Evolutionary conservation across 257 asterid genomes (phyloP), one percentile per base, ranked within the genome.

Genomic region (Vinca minor): DNA sequence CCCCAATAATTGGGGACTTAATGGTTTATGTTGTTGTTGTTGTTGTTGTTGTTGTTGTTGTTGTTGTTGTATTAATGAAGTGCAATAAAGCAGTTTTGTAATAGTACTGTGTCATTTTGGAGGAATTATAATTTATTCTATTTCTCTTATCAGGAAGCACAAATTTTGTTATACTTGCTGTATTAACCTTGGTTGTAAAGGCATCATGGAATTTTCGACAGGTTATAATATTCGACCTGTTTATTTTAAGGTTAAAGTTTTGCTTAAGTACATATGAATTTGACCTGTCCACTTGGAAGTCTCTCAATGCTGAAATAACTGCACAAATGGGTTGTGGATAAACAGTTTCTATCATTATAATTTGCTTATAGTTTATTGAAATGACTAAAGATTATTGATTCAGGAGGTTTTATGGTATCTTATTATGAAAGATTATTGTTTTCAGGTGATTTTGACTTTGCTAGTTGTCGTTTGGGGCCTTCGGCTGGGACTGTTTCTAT

Each of bases 181-280:
- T 89, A 62, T 75, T 87, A 78, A 89, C 97, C 41, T 79, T 93
- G 89, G 80, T 78, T 53, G 71, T 89, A 29, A 89, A 92, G 69
- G 96, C 94, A 74, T 75, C 96, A 75, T 93, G 96, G 95, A 71
- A 93, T 76, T 78, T 81, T 62, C 88, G 99, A 53, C 99, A 93
- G 90, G 99, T 93, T 25, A 56, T 31, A n/a, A n/a, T n/a, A 31
- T 5, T 31, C 62, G 29, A 31, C 41, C 26, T 6, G 5, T 7
- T 31, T 9, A 18, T 38, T 28, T 38, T 50, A 0, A 12, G 28
- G 21, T 55, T 35, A 20, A 53, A 65, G 25, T 65, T 53, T 20
- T 36, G 18, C 20, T 39, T 38, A 32, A 10, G 23, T 46, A n/a
- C 61, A 31, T 7, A 55, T 15, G 23, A 54, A 29, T 8, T 8